Evolutionary conservation across 129 eudicot genomes (phyloP).

Genomic region (Arctium lappa): DNA sequence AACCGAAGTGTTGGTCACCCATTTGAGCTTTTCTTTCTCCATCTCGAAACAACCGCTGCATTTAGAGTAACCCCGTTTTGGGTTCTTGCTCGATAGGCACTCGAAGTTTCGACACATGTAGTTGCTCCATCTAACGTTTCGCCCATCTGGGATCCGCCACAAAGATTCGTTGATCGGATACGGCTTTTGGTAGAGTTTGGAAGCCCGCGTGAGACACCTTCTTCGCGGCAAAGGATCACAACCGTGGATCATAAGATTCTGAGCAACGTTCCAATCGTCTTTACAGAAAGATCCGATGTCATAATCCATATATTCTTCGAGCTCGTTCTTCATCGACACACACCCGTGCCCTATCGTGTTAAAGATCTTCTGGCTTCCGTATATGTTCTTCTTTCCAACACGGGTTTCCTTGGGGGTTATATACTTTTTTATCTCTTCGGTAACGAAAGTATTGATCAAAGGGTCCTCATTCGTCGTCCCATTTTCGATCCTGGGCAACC

Average conservation of each 20-base stretch:
- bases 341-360: slow-evolving; percentile 94
- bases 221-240: slow-evolving; percentile 98
- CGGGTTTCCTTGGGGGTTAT: slow-evolving; percentile 83
- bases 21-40: slow-evolving; percentile 85
- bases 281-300: slow-evolving; percentile 92
- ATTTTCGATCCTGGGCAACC: slow-evolving; percentile 61
- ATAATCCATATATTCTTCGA: slow-evolving; percentile 93
- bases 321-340: slow-evolving; percentile 66
- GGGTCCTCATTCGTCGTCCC: slow-evolving; percentile 60
- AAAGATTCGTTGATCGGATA: slow-evolving; percentile 80
- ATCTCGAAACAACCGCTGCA: slow-evolving; percentile 84
- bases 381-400: slow-evolving; percentile 60
- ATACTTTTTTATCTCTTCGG: slow-evolving; percentile 86
- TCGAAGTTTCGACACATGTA: slow-evolving; percentile 79
- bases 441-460: slow-evolving; percentile 68
- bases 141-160: slow-evolving; percentile 78
- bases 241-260: slow-evolving; percentile 77
- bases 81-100: slow-evolving; percentile 78
- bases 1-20: slow-evolving; percentile 63
- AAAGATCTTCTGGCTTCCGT: slow-evolving; percentile 57
- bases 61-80: slow-evolving; percentile 73
- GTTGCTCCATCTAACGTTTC: slow-evolving; percentile 87
- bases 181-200: slow-evolving; percentile 76
- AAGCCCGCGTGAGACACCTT: slow-evolving; percentile 90
- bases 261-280: slow-evolving; percentile 90